These are phyloP conservation scores for Diaporthe batatas DNA, from an alignment of 2,329 filamentous ascomycete species.

Conservation along the genomic window DNA sequence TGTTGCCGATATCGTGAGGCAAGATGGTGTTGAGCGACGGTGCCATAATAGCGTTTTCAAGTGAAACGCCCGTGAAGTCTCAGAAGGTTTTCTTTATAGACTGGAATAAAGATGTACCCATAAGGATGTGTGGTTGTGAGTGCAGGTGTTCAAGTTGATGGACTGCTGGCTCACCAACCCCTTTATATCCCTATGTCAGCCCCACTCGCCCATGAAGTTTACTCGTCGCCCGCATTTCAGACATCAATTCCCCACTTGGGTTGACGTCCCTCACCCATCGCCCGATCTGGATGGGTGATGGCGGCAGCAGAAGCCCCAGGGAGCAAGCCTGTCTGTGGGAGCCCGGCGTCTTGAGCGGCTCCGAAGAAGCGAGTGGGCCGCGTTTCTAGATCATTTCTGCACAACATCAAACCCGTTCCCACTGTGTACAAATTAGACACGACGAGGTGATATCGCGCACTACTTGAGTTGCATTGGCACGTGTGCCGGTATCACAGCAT, in stretches of 20 bases:
- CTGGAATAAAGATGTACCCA: background rate
- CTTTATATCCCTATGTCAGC: background rate
- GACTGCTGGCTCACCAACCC: background rate
- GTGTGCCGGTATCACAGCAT: background rate
- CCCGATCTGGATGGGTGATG: background rate
- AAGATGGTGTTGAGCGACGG: conserved; percentile 1
- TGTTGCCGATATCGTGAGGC: background rate
- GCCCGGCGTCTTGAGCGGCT: conserved; percentile 8
- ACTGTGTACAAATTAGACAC: background rate
- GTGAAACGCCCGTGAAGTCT: background rate
- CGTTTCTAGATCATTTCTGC: conserved; percentile 8
- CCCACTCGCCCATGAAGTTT: background rate
- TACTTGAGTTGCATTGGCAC: background rate
- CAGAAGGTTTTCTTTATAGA: background rate
- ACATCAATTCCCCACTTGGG: background rate
- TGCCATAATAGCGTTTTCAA: background rate
- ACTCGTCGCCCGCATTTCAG: background rate
- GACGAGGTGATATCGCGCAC: background rate
- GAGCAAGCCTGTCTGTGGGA: background rate
- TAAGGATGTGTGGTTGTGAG: background rate
- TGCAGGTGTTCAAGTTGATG: too few species aligned
- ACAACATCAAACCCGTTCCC: conserved; percentile 3
- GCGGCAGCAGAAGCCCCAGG: background rate
- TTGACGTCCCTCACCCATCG: background rate
- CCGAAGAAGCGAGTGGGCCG: conserved; percentile 7